Base-by-base conservation (phyloP, 345 rosid genomes). In the Populus pruinosa region DNA sequence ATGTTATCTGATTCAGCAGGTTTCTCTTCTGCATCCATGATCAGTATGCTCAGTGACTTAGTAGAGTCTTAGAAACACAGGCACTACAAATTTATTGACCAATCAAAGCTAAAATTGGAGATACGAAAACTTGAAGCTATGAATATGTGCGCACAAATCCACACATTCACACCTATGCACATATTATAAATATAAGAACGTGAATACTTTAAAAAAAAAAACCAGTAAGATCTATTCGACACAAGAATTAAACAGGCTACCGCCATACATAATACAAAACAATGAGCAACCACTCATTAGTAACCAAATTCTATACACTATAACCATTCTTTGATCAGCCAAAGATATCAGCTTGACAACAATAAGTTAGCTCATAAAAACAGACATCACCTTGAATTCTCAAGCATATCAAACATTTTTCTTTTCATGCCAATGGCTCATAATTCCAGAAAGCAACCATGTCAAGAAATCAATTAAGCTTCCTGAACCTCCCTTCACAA, bases 21-120 rank as follows among this genome's bases (percentile, higher is more conserved):
- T 82, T 87, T 88, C 84, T 93, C 97, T 90, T 91, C 97, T 88
- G 91, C 92, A 85, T 85, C 85, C 89, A 92, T 88, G 81, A 88
- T 81, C 88, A 72, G 75, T 82, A 87, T 76, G 87, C 87, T 87
- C 84, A 88, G 85, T 87, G 86, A 91, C 86, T 87, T 77, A 84
- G 88, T 84, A 87, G 83, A 87, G 83, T 83, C 82, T 81, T 81
- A 80, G 80, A 82, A 86, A 82, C 88, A 87, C 83, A 85, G 79
- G 84, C 82, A 85, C 79, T 81, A 87, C 83, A 82, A 83, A 83
- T 35, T 49, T 79, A 85, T 83, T 82, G 87, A 83, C 84, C 80
- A 83, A 86, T 83, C 79, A 84, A 88, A 83, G 83, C 85, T 62
- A 87, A 86, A 79, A 76, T 83, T 72, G 62, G 72, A 75, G 79